Evolutionary conservation across 2,329 filamentous ascomycete genomes (phyloP), one percentile per base, ranked within the genome.

Genomic region (Raffaelea albimanens): DNA sequence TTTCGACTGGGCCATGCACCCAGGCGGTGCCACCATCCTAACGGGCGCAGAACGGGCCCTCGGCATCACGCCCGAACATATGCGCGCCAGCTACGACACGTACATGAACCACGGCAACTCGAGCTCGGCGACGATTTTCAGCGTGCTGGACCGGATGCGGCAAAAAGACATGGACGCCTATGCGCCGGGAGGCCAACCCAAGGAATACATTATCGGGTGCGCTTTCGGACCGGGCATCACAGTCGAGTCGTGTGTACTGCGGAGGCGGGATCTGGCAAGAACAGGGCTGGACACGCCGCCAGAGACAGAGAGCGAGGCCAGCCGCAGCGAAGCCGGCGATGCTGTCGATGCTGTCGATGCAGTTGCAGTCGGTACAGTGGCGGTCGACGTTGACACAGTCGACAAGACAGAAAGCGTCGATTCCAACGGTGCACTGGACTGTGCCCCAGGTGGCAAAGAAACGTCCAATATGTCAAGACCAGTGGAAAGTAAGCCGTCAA

Each of bases 1-100:
- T 50, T 85, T 84, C 53, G 83, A 87, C 65, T 87, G 83, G 83
- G 83, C 82, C 1, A 73, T 87, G 58, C 83, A 87, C 55, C 83
- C 83, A 0, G 83, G 83, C 4, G 83, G 83, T 18, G 70, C 78
- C 1, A 79, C 80, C 1, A 83, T 87, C 39, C 66, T 87, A 2
- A 71, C 78, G 0, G 80, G 80, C 1, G 78, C 82, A 1, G 76
- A 85, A 59, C 66, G 66, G 39, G 69, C 67, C 1, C 70, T 87
- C 67, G 60, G 64, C 5, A 72, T 86, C 42, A 70, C 69, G 0
- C 64, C 79, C 0, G 76, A 83, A 55, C 81, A 85, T 54, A 78
- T 86, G 67, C 71, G 80, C 43, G 81, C 82, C n/a, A 82, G 78
- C 50, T 83, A 83, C 57, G 76, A 83, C 52, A 76, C 79, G 18